Percentiles rank a stretch among this genome's conserved stretches.
phyloP scores from a whole-genome alignment of 2,329 filamentous ascomycete genomes.

The Sarocladiaceae sp. region DNA sequence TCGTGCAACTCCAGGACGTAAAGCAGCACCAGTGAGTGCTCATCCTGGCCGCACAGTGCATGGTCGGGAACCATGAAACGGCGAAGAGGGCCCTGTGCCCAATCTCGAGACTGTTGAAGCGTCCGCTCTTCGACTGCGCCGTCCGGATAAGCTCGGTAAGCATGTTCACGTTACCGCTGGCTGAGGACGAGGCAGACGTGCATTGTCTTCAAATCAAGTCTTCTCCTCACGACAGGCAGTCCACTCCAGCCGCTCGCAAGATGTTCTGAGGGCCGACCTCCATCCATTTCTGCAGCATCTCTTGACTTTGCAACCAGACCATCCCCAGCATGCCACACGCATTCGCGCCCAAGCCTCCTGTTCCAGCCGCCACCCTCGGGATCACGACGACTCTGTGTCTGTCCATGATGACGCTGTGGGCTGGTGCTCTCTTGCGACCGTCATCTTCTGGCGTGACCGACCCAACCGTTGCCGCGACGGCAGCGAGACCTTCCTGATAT shows the following conservation, averaged over 20 bases:
- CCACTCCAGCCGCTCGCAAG: constrained; percentile 11
- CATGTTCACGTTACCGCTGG: too few species aligned
- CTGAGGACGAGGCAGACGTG: too few species aligned
- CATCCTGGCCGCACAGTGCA: too few species aligned
- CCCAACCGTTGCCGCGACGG: constrained; percentile 5
- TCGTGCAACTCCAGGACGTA: too few species aligned
- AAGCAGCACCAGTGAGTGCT: too few species aligned
- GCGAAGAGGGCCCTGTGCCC: too few species aligned
- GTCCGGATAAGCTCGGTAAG: too few species aligned
- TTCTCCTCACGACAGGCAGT: constrained; percentile 3
- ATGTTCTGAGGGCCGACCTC: constrained; percentile 10
- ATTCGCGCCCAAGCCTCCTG: constrained; percentile 33
- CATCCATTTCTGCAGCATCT: constrained; percentile 10
- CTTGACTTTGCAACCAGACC: constrained; percentile 11
- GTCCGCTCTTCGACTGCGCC: too few species aligned
- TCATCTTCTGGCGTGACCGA: background rate
- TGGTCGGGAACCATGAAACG: too few species aligned
- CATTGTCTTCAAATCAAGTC: background rate
- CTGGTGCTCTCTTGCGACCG: constrained; percentile 11
- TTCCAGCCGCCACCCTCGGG: constrained; percentile 29
- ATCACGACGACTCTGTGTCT: constrained; percentile 39
- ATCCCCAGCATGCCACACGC: constrained; percentile 41
- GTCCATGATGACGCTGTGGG: constrained; percentile 39
- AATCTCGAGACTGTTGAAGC: too few species aligned
- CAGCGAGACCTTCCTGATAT: constrained; percentile 9